Conservation (phyloP, 768 basidiomycete species). For the Tylopilus sp. region DNA sequence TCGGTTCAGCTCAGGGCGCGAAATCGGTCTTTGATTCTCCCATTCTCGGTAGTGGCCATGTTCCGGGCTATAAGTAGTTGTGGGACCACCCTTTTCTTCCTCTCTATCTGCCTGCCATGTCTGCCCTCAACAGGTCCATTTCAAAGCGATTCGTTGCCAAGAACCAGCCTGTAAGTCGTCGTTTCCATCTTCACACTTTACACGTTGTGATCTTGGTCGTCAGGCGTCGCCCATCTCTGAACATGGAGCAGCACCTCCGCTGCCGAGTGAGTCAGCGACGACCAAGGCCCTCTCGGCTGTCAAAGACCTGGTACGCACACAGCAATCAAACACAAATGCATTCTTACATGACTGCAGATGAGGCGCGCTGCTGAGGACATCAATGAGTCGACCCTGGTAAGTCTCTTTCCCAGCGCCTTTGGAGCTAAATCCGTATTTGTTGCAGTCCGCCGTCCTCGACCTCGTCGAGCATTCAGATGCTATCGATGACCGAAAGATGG, state of each 20-base stretch:
- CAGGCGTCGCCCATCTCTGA: slow-evolving; percentile 15
- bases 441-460: slow-evolving; percentile 61
- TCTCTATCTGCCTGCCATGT: slow-evolving; percentile 20
- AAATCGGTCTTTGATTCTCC: slow-evolving; percentile 5
- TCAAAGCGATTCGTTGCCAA: slow-evolving; percentile 30
- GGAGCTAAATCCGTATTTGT: neutral
- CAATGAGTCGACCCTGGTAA: slow-evolving; percentile 26
- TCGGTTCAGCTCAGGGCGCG: slow-evolving; percentile 20
- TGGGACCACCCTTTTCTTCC: neutral
- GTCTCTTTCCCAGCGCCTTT: neutral
- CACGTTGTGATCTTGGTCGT: neutral
- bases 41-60: slow-evolving; percentile 12
- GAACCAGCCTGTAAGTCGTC: slow-evolving; percentile 26
- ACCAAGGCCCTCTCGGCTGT: slow-evolving; percentile 25
- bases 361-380: slow-evolving; percentile 31
- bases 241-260: neutral
- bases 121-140: slow-evolving; percentile 27
- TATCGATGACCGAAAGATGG: slow-evolving; percentile 74
- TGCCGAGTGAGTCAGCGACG: slow-evolving; percentile 16
- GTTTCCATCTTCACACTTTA: neutral
- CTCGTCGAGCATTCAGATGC: slow-evolving; percentile 53
- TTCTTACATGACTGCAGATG: slow-evolving; percentile 16
- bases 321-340: neutral
- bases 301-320: slow-evolving; percentile 28
- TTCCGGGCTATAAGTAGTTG: slow-evolving; percentile 27